Evolutionary conservation across 371 early-diverging fungal species (phyloP), one percentile per base, ranked within the genome.

Genomic region (Mucor mucedo): DNA sequence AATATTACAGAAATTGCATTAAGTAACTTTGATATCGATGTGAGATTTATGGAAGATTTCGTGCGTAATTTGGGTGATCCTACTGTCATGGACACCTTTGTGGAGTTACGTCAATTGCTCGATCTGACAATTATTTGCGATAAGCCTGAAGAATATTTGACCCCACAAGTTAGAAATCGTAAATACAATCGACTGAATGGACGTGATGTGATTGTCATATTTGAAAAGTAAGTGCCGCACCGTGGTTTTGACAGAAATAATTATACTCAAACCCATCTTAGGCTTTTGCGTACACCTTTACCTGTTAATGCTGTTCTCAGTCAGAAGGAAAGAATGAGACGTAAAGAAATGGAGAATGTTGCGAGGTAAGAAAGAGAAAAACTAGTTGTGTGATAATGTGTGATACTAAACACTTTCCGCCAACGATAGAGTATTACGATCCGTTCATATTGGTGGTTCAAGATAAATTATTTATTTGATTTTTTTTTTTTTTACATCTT

Each of bases 11-110:
- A 79, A 45, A 77, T 81, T 45, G 88, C 89, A 52, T 66, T 95
- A 10, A 78, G 84, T 11, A 83, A 84, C 39, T 88, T 94, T 65
- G 85, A 88, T 56, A 79, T 78, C 11, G 95, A 95, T 72, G 78
- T 94, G 29, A 70, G 70, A 21, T 93, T 88, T 65, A 64, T 95
- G 28, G 93, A 94, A 62, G 83, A 86, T 21, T 93, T 92, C 73
- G 83, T 88, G 2, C 69, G 70, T 7, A 79, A 80, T 5, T 72
- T 93, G 13, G 89, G 83, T 9, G 91, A 91, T 62, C 84, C 85
- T 28, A 85, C 85, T 21, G 73, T 91, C 1, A 83, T 76, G 21
- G 90, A 91, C 58, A 82, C 86, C 5, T 93, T 94, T 76, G 64
- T 82, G 7, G 91, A 91, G 68, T 66, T 94, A 42, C 62, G 88